Percentiles rank a stretch among this genome's conserved stretches.
Evolutionary conservation across 805 yeast species (phyloP).

Genomic region (Myxozyma sirexii): DNA sequence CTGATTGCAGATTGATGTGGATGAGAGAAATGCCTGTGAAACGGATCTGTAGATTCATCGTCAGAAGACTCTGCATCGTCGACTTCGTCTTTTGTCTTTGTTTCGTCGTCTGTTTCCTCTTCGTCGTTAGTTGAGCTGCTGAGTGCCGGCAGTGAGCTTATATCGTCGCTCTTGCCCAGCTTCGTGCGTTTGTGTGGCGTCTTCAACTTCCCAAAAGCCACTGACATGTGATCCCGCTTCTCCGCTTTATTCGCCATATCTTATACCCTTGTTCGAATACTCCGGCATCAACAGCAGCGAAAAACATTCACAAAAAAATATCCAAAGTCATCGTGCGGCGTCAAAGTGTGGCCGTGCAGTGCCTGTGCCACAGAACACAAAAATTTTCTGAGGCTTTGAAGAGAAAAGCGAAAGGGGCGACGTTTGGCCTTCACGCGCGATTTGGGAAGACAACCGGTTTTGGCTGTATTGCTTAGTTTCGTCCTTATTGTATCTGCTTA

Average conservation of each 20-base stretch:
- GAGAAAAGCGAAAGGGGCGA: background rate
- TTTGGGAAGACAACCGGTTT: background rate
- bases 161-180: background rate
- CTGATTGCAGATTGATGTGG: conserved; percentile 7
- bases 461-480: background rate
- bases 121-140: background rate
- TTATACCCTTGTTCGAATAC: conserved; percentile 30
- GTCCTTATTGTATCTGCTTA: background rate
- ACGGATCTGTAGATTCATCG: conserved; percentile 62
- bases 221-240: background rate
- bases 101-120: conserved; percentile 41
- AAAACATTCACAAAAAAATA: background rate
- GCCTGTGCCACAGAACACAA: conserved; percentile 4
- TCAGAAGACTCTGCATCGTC: conserved; percentile 45
- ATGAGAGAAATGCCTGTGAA: conserved; percentile 67
- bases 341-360: background rate
- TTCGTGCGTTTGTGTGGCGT: no score
- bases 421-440: background rate
- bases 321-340: conserved; percentile 11
- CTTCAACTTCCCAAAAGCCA: no score
- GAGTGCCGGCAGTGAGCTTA: background rate
- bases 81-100: conserved; percentile 38
- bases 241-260: conserved; percentile 27
- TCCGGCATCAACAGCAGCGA: background rate
- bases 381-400: conserved; percentile 5